Base-by-base conservation (phyloP, 805 yeast species). In the Yarrowia phangngaensis region DNA sequence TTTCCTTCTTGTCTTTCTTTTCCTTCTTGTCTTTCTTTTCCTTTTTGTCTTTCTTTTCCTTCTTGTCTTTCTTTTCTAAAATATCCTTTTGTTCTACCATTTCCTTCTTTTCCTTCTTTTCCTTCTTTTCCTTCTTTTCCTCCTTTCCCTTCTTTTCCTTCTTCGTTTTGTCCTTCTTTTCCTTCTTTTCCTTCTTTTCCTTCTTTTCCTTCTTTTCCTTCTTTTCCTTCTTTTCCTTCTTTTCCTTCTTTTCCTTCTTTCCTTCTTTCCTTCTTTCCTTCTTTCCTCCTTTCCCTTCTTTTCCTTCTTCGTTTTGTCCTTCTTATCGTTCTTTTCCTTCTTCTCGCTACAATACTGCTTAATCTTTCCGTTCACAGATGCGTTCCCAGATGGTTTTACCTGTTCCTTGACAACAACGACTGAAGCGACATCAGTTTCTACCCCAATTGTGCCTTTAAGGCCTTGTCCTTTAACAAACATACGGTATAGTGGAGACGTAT, bases 391-490 rank as follows among this genome's bases (percentile, higher is more conserved):
- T 20, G 43, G 41, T 32, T 51, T 52, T 51, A 50, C 54, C 47
- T 54, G 53, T 32, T 49, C 53, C 28, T 50, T 49, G 29, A 57
- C 56, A 8, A 28, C 45, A 14, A 38, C 24, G 9, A 15, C 47
- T n/a, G 30, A 29, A 11, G 41, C 12, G 6, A 16, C 23, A 9
- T 31, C 24, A 50, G 17, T 11, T 3, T 24, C 52, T 49, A 15
- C 48, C 19, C 49, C 58, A 9, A 65, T 53, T 6, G 95, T 84
- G 1, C 97, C 97, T 30, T 75, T 73, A 51, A 90, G 65, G 1
- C 92, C 83, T 56, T 84, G 90, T 0, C 97, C 98, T 56, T 76
- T 74, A 1, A 88, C 94, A 70, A 90, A 90, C 85, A 82, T 79
- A 52, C 77, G 68, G 59, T 90, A 92, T 50, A 92, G 67, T 1